These are phyloP conservation scores for Mytilinidion resinicola DNA, from an alignment of 495 filamentous ascomycete species.

Conservation along the genomic window DNA sequence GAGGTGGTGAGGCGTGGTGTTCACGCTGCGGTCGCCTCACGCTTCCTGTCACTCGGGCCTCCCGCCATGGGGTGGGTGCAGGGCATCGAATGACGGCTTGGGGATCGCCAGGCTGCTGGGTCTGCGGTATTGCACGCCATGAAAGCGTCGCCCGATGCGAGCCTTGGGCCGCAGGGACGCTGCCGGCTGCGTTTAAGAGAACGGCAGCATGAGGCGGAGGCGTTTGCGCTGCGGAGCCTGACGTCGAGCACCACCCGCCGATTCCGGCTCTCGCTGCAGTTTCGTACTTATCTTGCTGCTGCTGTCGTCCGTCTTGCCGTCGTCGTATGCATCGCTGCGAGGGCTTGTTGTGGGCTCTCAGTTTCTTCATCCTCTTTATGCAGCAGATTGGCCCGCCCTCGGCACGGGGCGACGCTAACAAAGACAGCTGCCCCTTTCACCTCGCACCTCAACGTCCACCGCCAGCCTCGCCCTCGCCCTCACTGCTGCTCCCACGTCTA, in stretches of 20 bases:
- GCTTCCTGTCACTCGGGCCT: background rate
- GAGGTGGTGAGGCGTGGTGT: constrained; percentile 1
- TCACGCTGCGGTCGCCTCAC: background rate
- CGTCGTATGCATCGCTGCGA: background rate
- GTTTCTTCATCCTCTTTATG: background rate
- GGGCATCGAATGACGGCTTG: constrained; percentile 8
- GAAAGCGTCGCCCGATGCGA: background rate
- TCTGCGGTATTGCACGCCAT: background rate
- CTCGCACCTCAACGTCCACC: background rate
- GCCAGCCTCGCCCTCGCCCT: background rate
- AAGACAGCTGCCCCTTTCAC: background rate
- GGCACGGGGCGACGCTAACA: background rate
- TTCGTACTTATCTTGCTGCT: no score
- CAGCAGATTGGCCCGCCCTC: background rate
- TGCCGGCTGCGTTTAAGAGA: background rate
- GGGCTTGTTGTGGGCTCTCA: background rate
- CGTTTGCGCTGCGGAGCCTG: no score
- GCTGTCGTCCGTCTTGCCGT: no score
- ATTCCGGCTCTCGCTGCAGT: no score
- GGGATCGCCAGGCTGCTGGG: constrained; percentile 1
- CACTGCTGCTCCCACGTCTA: background rate
- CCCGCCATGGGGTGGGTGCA: background rate
- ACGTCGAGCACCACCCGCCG: no score
- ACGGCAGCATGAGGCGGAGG: no score
- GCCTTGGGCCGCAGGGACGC: background rate